Evolutionary conservation across 2,329 filamentous ascomycete species (phyloP).

Genomic region (Fusarium redolens): DNA sequence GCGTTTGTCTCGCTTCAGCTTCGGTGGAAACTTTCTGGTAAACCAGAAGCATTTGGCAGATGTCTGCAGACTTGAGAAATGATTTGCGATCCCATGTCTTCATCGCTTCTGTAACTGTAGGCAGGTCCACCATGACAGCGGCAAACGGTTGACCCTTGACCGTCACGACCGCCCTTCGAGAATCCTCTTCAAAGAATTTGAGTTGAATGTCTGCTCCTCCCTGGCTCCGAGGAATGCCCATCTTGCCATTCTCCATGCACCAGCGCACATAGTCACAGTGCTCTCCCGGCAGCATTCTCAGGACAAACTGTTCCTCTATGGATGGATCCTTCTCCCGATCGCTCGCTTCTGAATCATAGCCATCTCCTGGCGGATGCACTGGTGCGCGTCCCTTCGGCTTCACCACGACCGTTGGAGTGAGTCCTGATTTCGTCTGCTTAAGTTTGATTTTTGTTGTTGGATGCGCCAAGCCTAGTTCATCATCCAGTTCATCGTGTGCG

Average conservation of each 20-base stretch:
- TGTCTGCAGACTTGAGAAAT: conserved; percentile 89
- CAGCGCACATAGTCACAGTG: conserved; percentile 86
- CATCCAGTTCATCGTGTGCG: conserved; percentile 66
- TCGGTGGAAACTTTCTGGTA: conserved; percentile 75
- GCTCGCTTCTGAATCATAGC: conserved; percentile 95
- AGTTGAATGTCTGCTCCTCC: conserved; percentile 83
- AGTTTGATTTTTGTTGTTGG: conserved; percentile 67
- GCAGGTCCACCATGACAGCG: conserved; percentile 83
- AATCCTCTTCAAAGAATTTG: conserved; percentile 80
- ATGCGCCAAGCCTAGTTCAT: conserved; percentile 50
- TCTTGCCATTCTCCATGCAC: conserved; percentile 79
- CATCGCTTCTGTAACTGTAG: conserved; percentile 89
- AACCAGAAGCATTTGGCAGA: conserved; percentile 89
- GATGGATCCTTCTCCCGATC: conserved; percentile 88
- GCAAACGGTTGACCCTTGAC: conserved; percentile 79
- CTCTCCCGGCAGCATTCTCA: conserved; percentile 88
- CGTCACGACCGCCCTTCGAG: conserved; percentile 77
- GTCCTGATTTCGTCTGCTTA: conserved; percentile 52
- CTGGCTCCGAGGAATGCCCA: conserved; percentile 72
- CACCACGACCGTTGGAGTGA: conserved; percentile 57
- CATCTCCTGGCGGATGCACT: conserved; percentile 80
- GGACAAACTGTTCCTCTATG: conserved; percentile 88
- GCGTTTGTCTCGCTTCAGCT: conserved; percentile 71
- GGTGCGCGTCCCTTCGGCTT: conserved; percentile 76
- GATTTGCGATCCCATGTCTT: conserved; percentile 92